Percentiles rank a stretch among this genome's conserved stretches.
These are phyloP conservation scores for Cutaneotrichosporon spelunceum DNA, from an alignment of 1,284 basidiomycete genomes.

Conservation along the genomic window DNA sequence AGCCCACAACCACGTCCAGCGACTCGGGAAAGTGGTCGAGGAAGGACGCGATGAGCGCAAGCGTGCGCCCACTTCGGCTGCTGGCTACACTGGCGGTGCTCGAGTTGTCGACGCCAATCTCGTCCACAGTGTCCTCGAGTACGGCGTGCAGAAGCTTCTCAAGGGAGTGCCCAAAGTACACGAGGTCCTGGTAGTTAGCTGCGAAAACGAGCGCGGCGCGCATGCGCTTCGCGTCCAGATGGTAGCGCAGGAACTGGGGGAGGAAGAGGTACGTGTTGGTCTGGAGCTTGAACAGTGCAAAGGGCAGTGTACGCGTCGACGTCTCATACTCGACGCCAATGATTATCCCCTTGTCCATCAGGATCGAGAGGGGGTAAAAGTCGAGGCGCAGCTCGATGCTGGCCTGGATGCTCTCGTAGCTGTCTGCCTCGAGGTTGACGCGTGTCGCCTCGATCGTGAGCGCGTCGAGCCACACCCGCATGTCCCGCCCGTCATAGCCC, in stretches of 20 bases:
- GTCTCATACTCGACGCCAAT: constrained; percentile 91
- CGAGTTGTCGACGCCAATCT: not conserved
- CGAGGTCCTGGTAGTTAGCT: constrained; percentile 76
- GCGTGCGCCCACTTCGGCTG: constrained; percentile 43
- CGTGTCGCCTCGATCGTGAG: constrained; percentile 70
- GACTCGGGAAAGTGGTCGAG: constrained; percentile 89
- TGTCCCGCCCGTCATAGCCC: constrained; percentile 88
- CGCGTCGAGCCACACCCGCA: constrained; percentile 94
- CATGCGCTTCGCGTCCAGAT: constrained; percentile 68
- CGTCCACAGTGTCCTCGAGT: constrained; percentile 78
- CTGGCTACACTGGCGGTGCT: not conserved
- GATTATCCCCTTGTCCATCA: constrained; percentile 98
- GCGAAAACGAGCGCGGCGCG: constrained; percentile 82
- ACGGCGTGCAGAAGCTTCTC: constrained; percentile 93
- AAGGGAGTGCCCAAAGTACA: constrained; percentile 90
- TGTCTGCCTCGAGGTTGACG: constrained; percentile 53
- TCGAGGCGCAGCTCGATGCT: constrained; percentile 86
- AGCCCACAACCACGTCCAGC: constrained; percentile 90
- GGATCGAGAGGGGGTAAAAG: constrained; percentile 91
- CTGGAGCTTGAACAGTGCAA: constrained; percentile 85
- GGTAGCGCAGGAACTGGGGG: constrained; percentile 82
- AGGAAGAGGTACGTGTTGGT: constrained; percentile 95
- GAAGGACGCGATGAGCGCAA: constrained; percentile 78
- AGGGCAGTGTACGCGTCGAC: constrained; percentile 73
- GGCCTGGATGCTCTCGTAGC: constrained; percentile 73